phyloP scores from a whole-genome alignment of 2,329 filamentous ascomycete genomes.

The Verticillium albo-atrum region DNA sequence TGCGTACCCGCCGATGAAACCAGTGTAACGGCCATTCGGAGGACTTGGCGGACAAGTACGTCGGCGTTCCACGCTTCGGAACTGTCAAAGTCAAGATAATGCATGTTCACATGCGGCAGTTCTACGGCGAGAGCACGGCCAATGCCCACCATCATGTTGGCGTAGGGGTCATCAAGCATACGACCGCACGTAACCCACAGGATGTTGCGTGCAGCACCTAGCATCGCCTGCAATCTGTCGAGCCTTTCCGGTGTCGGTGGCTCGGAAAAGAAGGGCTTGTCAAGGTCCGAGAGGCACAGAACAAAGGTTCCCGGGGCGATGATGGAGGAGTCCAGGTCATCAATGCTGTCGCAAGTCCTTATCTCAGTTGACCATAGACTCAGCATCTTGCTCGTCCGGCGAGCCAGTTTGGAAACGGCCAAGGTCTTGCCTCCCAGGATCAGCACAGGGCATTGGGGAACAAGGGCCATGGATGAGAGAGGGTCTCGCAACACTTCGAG shows the following conservation, averaged over 20 bases:
- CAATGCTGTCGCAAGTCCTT: no score
- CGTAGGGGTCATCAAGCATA: slow-evolving; percentile 12
- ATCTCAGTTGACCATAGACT: no score
- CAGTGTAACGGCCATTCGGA: not conserved
- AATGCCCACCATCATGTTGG: slow-evolving; percentile 12
- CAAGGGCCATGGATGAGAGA: no score
- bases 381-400: no score
- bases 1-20: not conserved
- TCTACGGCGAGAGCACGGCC: slow-evolving; percentile 10
- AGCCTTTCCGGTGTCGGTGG: no score
- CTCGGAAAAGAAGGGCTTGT: slow-evolving; percentile 16
- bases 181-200: slow-evolving; percentile 19
- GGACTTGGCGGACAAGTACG: slow-evolving; percentile 1
- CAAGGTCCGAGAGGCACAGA: slow-evolving; percentile 10
- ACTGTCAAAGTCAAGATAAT: slow-evolving; percentile 12
- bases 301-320: not conserved
- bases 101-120: slow-evolving; percentile 10
- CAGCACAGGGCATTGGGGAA: no score
- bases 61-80: slow-evolving; percentile 2
- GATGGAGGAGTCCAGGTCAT: no score
- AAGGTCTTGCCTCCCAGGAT: no score
- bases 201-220: slow-evolving; percentile 16
- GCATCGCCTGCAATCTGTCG: slow-evolving; percentile 20
- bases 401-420: no score
- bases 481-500: no score